Percentiles rank a stretch among this genome's conserved stretches.
Conservation (phyloP, 108 stramenopile species). For the Skeletonema marinoi region DNA sequence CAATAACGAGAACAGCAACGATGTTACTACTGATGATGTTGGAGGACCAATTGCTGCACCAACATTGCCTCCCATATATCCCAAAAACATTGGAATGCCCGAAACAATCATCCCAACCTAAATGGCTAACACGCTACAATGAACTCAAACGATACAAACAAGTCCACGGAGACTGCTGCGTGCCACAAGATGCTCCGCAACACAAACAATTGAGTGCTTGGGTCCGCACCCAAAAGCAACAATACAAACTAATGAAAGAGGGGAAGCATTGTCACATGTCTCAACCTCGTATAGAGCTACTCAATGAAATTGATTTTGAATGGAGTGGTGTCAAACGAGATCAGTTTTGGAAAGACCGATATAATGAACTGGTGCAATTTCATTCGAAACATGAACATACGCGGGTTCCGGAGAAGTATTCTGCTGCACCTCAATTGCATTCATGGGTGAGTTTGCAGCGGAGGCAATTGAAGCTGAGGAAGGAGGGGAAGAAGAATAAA, state of each 20-base stretch:
- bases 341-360: conserved; percentile 41
- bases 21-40: background rate
- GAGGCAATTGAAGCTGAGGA: conserved; percentile 29
- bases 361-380: conserved; percentile 27
- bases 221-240: conserved; percentile 65
- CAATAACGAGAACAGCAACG: background rate
- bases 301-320: conserved; percentile 57
- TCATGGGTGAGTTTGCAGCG: conserved; percentile 32
- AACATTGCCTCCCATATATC: background rate
- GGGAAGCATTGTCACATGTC: conserved; percentile 63
- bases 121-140: conserved; percentile 32
- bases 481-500: conserved; percentile 56
- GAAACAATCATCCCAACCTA: conserved; percentile 33
- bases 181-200: conserved; percentile 39
- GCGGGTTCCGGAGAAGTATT: conserved; percentile 26
- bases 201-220: conserved; percentile 53
- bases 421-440: conserved; percentile 32
- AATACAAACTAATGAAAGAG: conserved; percentile 52
- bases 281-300: conserved; percentile 46
- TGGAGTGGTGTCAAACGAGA: conserved; percentile 47
- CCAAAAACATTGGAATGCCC: conserved; percentile 21
- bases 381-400: conserved; percentile 27
- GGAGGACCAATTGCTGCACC: background rate
- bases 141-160: conserved; percentile 39
- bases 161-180: conserved; percentile 32